Evolutionary conservation across 148 eudicot genomes (phyloP), one percentile per base, ranked within the genome.

Genomic region (Limonium bicolor): DNA sequence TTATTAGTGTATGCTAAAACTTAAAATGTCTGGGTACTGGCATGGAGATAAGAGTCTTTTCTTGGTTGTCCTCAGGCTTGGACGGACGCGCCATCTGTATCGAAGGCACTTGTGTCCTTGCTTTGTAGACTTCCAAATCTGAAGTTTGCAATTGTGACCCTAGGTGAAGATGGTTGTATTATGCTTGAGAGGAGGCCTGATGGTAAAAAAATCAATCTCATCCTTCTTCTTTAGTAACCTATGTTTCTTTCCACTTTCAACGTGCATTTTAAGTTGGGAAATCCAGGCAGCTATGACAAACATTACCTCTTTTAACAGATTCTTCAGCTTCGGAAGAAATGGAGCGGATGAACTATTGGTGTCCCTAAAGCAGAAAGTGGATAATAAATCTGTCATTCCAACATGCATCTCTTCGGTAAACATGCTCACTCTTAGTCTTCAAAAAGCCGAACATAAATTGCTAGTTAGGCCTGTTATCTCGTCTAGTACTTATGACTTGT

Each of bases 141-240:
- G 12, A 74, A 66, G 43, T 87, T 79, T 60, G 96, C 70, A 25
- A 66, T 87, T 30, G 96, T 87, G 63, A 83, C 96, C 20, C 71
- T 87, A n/a, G 96, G 96, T 23, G 82, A 70, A 74, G 80, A 87
- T 42, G 96, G 96, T 14, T 87, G 94, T 58, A 55, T 87, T 30
- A 82, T 87, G 96, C 72, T 87, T 49, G 78, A 77, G 68, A 74
- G 94, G 61, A 60, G 61, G 51, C 43, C 46, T 49, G 46, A 51
- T 33, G 85, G 96, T 87, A 45, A 29, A 77, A 43, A 30, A n/a
- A n/a, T 42, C n/a, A n/a, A n/a, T n/a, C n/a, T n/a, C n/a, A n/a
- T n/a, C n/a, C n/a, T n/a, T n/a, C n/a, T n/a, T n/a, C n/a, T n/a
- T n/a, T n/a, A n/a, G n/a, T n/a, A n/a, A n/a, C n/a, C n/a, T n/a